Evolutionary conservation across 768 basidiomycete species (phyloP).

Genomic region (Tulasnella sp.): DNA sequence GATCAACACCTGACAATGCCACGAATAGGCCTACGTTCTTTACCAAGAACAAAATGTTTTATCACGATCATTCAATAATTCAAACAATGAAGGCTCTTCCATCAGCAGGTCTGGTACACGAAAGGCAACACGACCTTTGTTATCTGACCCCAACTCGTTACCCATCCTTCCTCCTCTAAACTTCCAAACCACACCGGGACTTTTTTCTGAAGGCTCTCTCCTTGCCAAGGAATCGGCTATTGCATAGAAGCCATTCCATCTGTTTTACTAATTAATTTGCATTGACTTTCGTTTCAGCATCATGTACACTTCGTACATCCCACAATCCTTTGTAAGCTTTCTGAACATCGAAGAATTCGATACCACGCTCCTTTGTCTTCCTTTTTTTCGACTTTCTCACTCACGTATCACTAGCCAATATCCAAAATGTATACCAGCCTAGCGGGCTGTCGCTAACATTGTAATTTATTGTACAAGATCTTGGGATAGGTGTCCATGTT

Average conservation of each 20-base stretch:
- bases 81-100: neutral
- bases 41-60: slow-evolving; percentile 66
- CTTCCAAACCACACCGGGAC: neutral
- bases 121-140: neutral
- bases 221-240: slow-evolving; percentile 14
- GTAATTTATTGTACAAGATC: neutral
- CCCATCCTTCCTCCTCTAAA: slow-evolving; percentile 1
- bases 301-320: too few species aligned
- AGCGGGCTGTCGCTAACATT: neutral
- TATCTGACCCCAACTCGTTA: slow-evolving; percentile 8
- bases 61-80: slow-evolving; percentile 23
- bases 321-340: too few species aligned
- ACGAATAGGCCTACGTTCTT: slow-evolving; percentile 60
- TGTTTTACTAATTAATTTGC: too few species aligned
- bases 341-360: too few species aligned
- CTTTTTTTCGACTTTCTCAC: too few species aligned
- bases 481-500: neutral
- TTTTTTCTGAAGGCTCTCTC: neutral
- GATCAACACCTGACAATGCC: slow-evolving; percentile 19
- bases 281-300: too few species aligned
- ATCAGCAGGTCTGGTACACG: neutral
- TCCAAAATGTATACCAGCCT: neutral
- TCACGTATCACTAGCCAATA: neutral
- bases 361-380: too few species aligned
- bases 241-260: too few species aligned